Conservation (phyloP, 1,139 yeast species). For the Taphrina wiesneri region DNA sequence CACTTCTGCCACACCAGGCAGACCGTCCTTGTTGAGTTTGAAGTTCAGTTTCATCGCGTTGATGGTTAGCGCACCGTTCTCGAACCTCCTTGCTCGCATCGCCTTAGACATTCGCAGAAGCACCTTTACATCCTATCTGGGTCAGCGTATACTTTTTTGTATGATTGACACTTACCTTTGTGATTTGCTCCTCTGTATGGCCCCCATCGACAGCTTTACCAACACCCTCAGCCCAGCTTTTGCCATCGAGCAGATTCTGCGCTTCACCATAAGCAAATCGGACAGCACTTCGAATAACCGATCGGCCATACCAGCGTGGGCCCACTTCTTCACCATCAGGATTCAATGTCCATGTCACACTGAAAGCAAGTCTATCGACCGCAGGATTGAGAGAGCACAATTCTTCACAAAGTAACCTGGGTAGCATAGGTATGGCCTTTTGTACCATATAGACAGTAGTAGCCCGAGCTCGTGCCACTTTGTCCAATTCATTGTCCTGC, state of each 20-base stretch:
- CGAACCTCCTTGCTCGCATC: constrained; percentile 54
- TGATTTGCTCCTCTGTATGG: constrained; percentile 29
- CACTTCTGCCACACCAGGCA: constrained; percentile 67
- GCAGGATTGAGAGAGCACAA: constrained; percentile 64
- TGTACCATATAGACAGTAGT: constrained; percentile 88
- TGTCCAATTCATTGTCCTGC: constrained; percentile 75
- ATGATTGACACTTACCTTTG: constrained; percentile 8
- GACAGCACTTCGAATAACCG: constrained; percentile 32
- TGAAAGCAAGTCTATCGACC: constrained; percentile 64
- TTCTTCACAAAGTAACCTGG: constrained; percentile 59
- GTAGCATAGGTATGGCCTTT: constrained; percentile 66
- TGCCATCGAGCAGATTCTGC: constrained; percentile 34
- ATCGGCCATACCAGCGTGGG: constrained; percentile 35
- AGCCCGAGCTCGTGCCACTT: constrained; percentile 87
- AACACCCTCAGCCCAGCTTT: constrained; percentile 35
- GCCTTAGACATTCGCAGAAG: constrained; percentile 32
- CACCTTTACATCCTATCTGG: constrained; percentile 5
- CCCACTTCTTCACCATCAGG: constrained; percentile 34
- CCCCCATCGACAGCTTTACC: constrained; percentile 34
- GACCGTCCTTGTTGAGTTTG: constrained; percentile 82
- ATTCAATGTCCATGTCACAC: constrained; percentile 56
- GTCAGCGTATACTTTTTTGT: not conserved
- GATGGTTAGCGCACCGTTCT: constrained; percentile 48
- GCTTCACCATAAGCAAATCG: constrained; percentile 36
- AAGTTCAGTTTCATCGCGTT: constrained; percentile 63